Evolutionary conservation across 805 yeast species (phyloP).

Genomic region (Kodamaea jinghongensis): DNA sequence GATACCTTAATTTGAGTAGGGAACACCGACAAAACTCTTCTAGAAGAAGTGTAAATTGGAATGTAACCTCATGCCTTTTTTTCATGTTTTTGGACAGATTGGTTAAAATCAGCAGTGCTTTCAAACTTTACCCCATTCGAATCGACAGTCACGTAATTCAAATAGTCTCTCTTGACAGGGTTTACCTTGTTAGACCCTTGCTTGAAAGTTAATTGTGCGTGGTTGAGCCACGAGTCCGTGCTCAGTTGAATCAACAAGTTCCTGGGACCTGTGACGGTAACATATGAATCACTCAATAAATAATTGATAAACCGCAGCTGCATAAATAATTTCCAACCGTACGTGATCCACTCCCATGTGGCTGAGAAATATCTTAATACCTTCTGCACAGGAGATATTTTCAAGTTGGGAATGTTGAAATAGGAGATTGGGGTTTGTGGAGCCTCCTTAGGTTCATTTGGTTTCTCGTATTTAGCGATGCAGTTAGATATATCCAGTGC

Average conservation of each 20-base stretch:
- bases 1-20: too few species aligned
- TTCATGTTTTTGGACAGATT: constrained; percentile 33
- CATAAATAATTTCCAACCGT: constrained; percentile 1
- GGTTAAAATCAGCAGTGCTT: constrained; percentile 42
- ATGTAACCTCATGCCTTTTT: constrained; percentile 2
- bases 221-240: constrained; percentile 16
- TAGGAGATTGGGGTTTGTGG: constrained; percentile 4
- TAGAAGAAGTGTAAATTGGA: too few species aligned
- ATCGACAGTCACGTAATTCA: constrained; percentile 46
- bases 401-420: background rate
- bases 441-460: constrained; percentile 3
- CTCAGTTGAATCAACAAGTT: constrained; percentile 48
- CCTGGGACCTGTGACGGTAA: constrained; percentile 56
- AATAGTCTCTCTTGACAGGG: constrained; percentile 39
- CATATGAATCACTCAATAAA: constrained; percentile 27
- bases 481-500: constrained; percentile 44
- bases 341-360: constrained; percentile 7
- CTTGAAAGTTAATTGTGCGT: constrained; percentile 6
- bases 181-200: background rate
- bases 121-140: constrained; percentile 42
- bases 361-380: constrained; percentile 7
- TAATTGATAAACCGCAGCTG: background rate
- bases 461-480: constrained; percentile 25
- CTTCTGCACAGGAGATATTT: constrained; percentile 8
- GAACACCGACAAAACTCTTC: too few species aligned